Conservation (phyloP, 129 eudicot species). For the Rutidosis leptorrhynchoides region DNA sequence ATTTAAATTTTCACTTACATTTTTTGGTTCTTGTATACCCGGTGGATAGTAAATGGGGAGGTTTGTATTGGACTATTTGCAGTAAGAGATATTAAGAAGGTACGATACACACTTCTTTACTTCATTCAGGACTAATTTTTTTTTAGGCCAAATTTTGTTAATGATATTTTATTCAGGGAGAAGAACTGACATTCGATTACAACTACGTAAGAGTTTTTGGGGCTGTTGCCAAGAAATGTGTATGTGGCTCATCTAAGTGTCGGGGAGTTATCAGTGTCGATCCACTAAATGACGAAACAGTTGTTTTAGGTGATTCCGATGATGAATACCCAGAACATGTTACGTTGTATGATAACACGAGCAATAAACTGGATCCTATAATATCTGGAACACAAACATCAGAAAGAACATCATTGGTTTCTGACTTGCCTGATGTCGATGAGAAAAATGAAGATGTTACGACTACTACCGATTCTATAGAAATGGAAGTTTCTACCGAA, state of each 20-base stretch:
- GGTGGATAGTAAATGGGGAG: slow-evolving; percentile 99
- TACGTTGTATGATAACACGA: slow-evolving; percentile 42
- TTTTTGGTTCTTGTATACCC: slow-evolving; percentile 33
- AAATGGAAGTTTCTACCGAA: too few species aligned
- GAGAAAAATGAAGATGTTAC: slow-evolving; percentile 21
- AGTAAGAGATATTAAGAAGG: slow-evolving; percentile 77
- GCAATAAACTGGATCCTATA: slow-evolving; percentile 25
- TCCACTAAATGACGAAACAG: slow-evolving; percentile 54
- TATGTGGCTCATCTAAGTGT: slow-evolving; percentile 84
- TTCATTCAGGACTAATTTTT: too few species aligned
- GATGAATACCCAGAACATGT: slow-evolving; percentile 79
- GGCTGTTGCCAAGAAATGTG: slow-evolving; percentile 98
- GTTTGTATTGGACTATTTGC: slow-evolving; percentile 95
- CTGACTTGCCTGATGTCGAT: slow-evolving; percentile 27
- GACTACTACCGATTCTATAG: too few species aligned
- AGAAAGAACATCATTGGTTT: slow-evolving; percentile 23
- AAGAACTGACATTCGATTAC: slow-evolving; percentile 91
- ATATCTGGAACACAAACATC: slow-evolving; percentile 21
- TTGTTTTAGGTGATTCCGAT: slow-evolving; percentile 80
- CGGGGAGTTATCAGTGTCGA: slow-evolving; percentile 93
- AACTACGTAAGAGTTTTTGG: slow-evolving; percentile 94
- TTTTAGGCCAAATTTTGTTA: too few species aligned
- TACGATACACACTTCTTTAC: too few species aligned
- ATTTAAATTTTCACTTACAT: slow-evolving; percentile 18
- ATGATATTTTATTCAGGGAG: slow-evolving; percentile 75